Evolutionary conservation across 2,329 filamentous ascomycete species (phyloP).

Genomic region (Didymella pomorum): DNA sequence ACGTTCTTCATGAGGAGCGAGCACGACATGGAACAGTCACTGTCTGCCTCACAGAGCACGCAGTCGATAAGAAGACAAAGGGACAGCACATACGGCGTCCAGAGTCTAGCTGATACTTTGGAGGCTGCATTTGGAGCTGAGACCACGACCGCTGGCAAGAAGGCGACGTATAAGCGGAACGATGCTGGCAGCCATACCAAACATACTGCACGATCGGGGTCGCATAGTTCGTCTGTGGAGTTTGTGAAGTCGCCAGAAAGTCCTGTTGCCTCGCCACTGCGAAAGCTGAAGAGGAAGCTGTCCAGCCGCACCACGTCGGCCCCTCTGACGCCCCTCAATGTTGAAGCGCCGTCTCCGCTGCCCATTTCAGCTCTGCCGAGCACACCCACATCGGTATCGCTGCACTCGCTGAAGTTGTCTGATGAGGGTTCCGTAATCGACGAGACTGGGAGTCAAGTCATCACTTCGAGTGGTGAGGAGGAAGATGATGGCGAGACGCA

Average conservation of each 20-base stretch:
- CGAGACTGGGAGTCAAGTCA: conserved; percentile 63
- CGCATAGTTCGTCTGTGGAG: conserved; percentile 32
- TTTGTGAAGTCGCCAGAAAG: conserved; percentile 32
- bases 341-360: conserved; percentile 52
- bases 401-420: conserved; percentile 66
- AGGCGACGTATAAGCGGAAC: conserved; percentile 37
- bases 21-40: conserved; percentile 56
- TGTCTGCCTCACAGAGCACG: conserved; percentile 35
- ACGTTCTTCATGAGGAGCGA: conserved; percentile 68
- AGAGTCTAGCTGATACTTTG: conserved; percentile 64
- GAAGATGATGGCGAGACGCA: conserved; percentile 54
- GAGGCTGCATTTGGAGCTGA: conserved; percentile 52
- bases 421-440: conserved; percentile 65
- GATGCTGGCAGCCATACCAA: conserved; percentile 41
- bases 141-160: conserved; percentile 29
- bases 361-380: conserved; percentile 62
- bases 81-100: conserved; percentile 64
- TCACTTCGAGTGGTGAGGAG: conserved; percentile 63
- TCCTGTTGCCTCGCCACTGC: conserved; percentile 29
- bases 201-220: conserved; percentile 28
- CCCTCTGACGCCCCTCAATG: conserved; percentile 37
- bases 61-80: conserved; percentile 25
- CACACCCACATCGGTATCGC: conserved; percentile 67
- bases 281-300: conserved; percentile 33
- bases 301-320: conserved; percentile 34